phyloP scores from a whole-genome alignment of 1,284 basidiomycete species.

The Polyporus tsugae region DNA sequence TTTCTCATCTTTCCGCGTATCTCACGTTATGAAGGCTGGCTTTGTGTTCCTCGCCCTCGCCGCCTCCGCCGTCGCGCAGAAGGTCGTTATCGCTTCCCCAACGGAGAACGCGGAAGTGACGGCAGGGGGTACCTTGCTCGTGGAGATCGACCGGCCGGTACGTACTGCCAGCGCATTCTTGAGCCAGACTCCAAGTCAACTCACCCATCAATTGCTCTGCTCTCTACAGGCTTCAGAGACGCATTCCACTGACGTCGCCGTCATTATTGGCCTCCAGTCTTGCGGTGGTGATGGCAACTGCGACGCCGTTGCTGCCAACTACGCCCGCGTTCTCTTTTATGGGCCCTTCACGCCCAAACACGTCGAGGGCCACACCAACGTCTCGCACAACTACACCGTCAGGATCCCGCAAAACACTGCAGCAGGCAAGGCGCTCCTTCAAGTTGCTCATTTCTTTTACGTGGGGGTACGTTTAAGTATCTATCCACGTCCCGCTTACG shows the following conservation, averaged over 20 bases:
- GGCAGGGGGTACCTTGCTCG: slow-evolving; percentile 3
- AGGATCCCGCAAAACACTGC: slow-evolving; percentile 9
- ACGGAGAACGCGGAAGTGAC: slow-evolving; percentile 3
- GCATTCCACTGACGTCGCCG: slow-evolving; percentile 10
- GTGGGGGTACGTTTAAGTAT: background rate
- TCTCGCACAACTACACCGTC: slow-evolving; percentile 13
- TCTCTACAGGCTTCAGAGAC: slow-evolving; percentile 3
- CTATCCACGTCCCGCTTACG: background rate
- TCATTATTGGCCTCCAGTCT: slow-evolving; percentile 13
- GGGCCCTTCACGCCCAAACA: background rate
- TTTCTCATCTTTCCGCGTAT: background rate
- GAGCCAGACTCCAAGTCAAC: background rate
- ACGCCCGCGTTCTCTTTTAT: slow-evolving; percentile 2
- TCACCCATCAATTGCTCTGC: background rate
- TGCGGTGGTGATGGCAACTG: slow-evolving; percentile 2
- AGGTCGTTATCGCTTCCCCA: slow-evolving; percentile 7
- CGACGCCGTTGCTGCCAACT: slow-evolving; percentile 6
- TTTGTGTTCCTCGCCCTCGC: slow-evolving; percentile 14
- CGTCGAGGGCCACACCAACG: slow-evolving; percentile 9
- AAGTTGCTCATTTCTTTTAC: slow-evolving; percentile 12
- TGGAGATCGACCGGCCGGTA: slow-evolving; percentile 12
- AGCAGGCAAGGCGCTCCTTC: slow-evolving; percentile 6
- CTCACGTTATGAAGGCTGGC: slow-evolving; percentile 14
- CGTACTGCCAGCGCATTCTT: background rate
- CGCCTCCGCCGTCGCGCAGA: slow-evolving; percentile 9